phyloP scores from a whole-genome alignment of 345 rosid species.

The Capsella bursapastoris region DNA sequence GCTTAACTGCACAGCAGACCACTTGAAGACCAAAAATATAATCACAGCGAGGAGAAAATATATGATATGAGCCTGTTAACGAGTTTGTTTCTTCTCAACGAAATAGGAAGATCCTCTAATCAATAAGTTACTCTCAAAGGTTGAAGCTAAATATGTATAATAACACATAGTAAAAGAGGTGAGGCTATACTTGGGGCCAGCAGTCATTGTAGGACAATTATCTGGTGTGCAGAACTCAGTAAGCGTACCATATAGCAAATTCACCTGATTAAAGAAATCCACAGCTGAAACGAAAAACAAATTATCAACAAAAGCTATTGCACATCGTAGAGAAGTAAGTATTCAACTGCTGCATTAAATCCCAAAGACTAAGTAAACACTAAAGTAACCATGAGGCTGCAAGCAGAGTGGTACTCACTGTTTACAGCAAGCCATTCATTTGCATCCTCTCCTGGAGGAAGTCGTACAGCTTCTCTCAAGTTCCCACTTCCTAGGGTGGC shows the following conservation, averaged over 20 bases:
- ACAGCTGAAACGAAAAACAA: constrained; percentile 65
- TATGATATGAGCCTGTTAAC: not conserved
- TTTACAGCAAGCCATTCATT: constrained; percentile 99
- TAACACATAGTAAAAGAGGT: constrained; percentile 19
- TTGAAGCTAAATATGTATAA: not conserved
- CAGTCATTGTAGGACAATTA: constrained; percentile 98
- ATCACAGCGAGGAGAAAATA: not conserved
- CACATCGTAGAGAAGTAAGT: not conserved
- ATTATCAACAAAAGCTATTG: not conserved
- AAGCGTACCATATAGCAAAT: constrained; percentile 96
- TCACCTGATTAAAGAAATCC: constrained; percentile 99
- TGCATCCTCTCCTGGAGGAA: constrained; percentile 98
- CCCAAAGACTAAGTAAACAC: not conserved
- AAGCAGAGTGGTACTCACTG: constrained; percentile 57
- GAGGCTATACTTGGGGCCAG: constrained; percentile 93
- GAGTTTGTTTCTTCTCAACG: not conserved
- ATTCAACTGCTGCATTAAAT: constrained; percentile 9
- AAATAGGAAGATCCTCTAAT: not conserved
- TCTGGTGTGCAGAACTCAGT: constrained; percentile 97
- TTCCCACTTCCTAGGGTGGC: constrained; percentile 98
- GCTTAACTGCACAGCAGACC: not conserved
- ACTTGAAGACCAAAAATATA: constrained; percentile 9
- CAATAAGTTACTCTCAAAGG: not conserved
- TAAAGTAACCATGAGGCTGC: constrained; percentile 8
- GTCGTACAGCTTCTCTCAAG: constrained; percentile 96